Evolutionary conservation across 371 early-diverging fungal species (phyloP), one percentile per base, ranked within the genome.

Genomic region (Mucor circinelloides): DNA sequence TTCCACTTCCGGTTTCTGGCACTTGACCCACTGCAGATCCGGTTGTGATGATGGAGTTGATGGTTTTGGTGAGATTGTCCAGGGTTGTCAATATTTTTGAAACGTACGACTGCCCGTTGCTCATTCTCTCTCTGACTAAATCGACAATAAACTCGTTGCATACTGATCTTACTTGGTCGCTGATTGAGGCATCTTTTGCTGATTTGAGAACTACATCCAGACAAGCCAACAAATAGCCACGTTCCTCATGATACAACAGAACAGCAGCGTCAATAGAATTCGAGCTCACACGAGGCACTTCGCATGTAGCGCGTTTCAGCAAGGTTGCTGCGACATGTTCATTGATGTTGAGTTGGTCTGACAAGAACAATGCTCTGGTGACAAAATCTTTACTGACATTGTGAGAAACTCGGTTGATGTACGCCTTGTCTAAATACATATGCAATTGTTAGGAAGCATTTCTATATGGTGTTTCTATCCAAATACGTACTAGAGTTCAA

Each of bases 271-370:
- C 90, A 28, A 89, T 78, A 0, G 87, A 72, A n/a, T 85, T 79
- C 27, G 86, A 77, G 66, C 88, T 87, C 40, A 79, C 85, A 60
- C 79, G 69, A 27, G 83, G 73, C 54, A 81, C 73, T 34, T 81
- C 79, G 10, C 80, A 70, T 34, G 86, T 75, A 0, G 90, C 94
- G 64, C 85, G 68, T 63, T 89, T 85, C 46, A 95, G 78, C 6
- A 95, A 77, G 1, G 89, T 80, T 1, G 94, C 86, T 10, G 95
- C 95, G 5, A 86, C 73, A 67, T 88, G 78, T 73, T 96, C 96
- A 73, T 92, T 90, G 54, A 95, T 83, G 25, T 89, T 83, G 44
- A 97, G 84, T 64, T 93, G 87, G 75, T 95, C 93, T 2, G 94
- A 91, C 42, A 95, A 70, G 71, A 87, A 81, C 34, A 90, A 67